Conservation (phyloP, 345 rosid species). For the Stellera chamaejasme region DNA sequence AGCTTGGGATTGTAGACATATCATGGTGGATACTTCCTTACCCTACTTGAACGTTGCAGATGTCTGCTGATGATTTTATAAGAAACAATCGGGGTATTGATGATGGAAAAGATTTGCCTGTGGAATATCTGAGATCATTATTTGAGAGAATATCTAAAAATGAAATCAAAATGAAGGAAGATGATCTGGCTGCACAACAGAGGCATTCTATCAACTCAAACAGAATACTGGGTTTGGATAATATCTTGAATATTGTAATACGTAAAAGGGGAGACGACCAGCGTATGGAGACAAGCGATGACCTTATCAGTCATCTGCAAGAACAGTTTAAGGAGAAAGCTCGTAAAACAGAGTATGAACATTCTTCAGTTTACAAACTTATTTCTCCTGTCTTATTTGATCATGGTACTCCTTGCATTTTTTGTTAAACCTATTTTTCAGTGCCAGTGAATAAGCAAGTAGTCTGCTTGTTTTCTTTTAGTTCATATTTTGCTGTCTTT, state of each 20-base stretch:
- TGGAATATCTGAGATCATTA: constrained; percentile 83
- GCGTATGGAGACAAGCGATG: constrained; percentile 90
- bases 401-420: constrained; percentile 1
- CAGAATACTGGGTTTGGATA: constrained; percentile 79
- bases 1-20: constrained; percentile 10
- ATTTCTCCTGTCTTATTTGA: constrained; percentile 3
- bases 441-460: too few relatives aligned
- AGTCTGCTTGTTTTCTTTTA: too few relatives aligned
- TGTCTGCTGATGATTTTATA: constrained; percentile 96
- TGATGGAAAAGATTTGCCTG: constrained; percentile 94
- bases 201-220: constrained; percentile 71
- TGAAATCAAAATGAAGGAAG: constrained; percentile 98
- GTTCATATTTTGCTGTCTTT: too few relatives aligned
- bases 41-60: constrained; percentile 43
- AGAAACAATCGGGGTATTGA: constrained; percentile 98
- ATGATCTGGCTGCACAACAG: constrained; percentile 73
- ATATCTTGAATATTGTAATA: constrained; percentile 92
- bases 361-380: neutral
- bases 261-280: constrained; percentile 81
- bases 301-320: constrained; percentile 95
- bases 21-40: constrained; percentile 16
- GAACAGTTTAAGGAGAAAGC: constrained; percentile 98
- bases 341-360: constrained; percentile 94
- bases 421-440: too few relatives aligned
- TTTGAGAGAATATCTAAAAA: constrained; percentile 88